Base-by-base conservation (phyloP, 805 yeast species). In the Kazachstania africana region DNA sequence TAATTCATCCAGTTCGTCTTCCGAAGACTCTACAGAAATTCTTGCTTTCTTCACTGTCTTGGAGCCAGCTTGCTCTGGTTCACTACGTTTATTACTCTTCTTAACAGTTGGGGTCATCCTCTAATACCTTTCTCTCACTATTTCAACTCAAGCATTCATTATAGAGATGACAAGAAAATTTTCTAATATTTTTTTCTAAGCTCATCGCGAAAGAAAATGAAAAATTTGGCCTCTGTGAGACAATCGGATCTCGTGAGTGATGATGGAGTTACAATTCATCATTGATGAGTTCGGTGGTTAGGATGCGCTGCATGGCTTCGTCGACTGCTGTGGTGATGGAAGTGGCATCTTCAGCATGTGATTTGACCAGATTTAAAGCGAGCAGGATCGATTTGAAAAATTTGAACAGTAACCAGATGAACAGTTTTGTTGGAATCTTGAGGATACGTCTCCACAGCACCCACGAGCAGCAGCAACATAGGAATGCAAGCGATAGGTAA, bases 341-440 rank as follows among this genome's bases (percentile, higher is more conserved):
- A 4, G 24, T 20, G 16, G 23, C 27, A 3, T 20, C 5, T 2
- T 12, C 14, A 6, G 12, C 30, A 6, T 10, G 10, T 1, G 28
- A 14, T 22, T 37, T 39, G 4, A 47, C 45, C 8, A 53, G 34
- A 6, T 60, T 60, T 1, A 47, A 28, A 3, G 53, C 31, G 8
- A 40, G 31, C 21, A 56, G 33, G 4, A 53, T 41, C 3, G 47
- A 50, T 39, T 65, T 70, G 40, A 65, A 55, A 28, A 55, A 52
- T 18, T 46, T 46, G 43, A 56, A 56, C 28, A 45, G 29, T 9
- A 54, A 16, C 60, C 60, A 56, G 8, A 56, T 22, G 2, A 34
- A 31, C 12, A 56, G 27, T 31, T 49, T 55, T 5, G 47, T 39
- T 2, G 62, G 62, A 13, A 47, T 31, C 31, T 46, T 53, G 34